phyloP scores from a whole-genome alignment of 805 yeast species.

The Kazachstania kunashirensis region DNA sequence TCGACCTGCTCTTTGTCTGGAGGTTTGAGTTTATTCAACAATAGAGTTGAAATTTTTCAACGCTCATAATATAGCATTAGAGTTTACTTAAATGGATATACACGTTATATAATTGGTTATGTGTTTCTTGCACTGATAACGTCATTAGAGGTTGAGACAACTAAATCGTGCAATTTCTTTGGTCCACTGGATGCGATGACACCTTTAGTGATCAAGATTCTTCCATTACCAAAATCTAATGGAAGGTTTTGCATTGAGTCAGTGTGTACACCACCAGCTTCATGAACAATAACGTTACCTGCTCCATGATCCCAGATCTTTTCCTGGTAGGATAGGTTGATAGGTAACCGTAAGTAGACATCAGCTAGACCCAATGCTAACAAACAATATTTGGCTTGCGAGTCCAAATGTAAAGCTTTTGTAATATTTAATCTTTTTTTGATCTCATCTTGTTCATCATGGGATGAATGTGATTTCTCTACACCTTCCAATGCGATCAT shows the following conservation, averaged over 20 bases:
- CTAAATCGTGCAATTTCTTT: constrained; percentile 16
- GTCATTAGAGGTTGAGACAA: constrained; percentile 19
- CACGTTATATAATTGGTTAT: background rate
- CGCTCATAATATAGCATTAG: no score
- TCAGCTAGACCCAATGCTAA: constrained; percentile 89
- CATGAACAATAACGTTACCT: constrained; percentile 76
- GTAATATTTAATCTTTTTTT: constrained; percentile 55
- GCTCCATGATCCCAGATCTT: constrained; percentile 99
- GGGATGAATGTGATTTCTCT: constrained; percentile 90
- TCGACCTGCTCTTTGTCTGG: background rate
- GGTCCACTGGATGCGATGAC: constrained; percentile 68
- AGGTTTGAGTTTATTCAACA: no score
- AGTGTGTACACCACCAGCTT: constrained; percentile 86
- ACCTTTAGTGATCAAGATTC: constrained; percentile 73
- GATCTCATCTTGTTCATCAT: constrained; percentile 70
- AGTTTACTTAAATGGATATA: background rate
- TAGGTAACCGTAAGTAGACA: constrained; percentile 81
- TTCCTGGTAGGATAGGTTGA: constrained; percentile 65
- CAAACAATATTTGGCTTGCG: constrained; percentile 93
- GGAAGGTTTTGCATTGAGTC: constrained; percentile 63
- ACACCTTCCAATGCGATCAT: constrained; percentile 61
- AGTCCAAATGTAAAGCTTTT: constrained; percentile 72
- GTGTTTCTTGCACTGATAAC: constrained; percentile 17
- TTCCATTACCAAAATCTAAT: constrained; percentile 78
- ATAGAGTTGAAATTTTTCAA: background rate